Evolutionary conservation across 805 yeast species (phyloP).

Genomic region (Cyberlindnera veronae): DNA sequence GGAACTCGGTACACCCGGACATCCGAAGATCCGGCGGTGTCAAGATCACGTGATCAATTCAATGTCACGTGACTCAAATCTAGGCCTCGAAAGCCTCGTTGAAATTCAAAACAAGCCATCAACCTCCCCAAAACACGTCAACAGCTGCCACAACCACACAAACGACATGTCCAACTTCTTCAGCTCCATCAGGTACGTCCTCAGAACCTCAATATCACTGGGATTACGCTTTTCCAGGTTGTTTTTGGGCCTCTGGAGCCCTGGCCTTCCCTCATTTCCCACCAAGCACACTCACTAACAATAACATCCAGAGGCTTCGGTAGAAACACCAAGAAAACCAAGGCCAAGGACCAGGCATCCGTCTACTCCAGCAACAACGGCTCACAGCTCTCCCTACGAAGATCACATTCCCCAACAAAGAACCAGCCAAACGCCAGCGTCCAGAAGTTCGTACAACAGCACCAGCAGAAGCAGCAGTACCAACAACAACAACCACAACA

Average conservation of each 20-base stretch:
- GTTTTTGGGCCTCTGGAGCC: no score
- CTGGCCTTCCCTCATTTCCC: background rate
- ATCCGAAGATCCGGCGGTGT: no score
- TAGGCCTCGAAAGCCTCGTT: no score
- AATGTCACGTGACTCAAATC: no score
- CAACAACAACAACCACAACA: slow-evolving; percentile 13
- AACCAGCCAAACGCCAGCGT: slow-evolving; percentile 24
- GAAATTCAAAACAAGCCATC: slow-evolving; percentile 1
- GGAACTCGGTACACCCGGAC: no score
- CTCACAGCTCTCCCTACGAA: slow-evolving; percentile 45
- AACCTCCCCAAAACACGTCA: no score
- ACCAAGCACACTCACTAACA: background rate
- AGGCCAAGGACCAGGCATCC: slow-evolving; percentile 31
- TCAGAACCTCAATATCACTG: no score
- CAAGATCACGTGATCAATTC: no score
- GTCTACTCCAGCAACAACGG: slow-evolving; percentile 40
- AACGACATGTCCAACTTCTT: slow-evolving; percentile 12
- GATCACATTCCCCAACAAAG: slow-evolving; percentile 40
- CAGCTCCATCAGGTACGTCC: slow-evolving; percentile 18
- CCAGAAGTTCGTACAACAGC: slow-evolving; percentile 26
- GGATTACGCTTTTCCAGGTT: background rate
- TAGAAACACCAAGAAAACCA: slow-evolving; percentile 48
- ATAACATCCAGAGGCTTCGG: slow-evolving; percentile 45
- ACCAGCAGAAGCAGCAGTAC: slow-evolving; percentile 21
- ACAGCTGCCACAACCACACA: background rate